A percentile compares a stretch with the other conserved stretches of the same genome.
phyloP scores from a whole-genome alignment of 108 stramenopile genomes.

The Schizochytrium sp. region DNA sequence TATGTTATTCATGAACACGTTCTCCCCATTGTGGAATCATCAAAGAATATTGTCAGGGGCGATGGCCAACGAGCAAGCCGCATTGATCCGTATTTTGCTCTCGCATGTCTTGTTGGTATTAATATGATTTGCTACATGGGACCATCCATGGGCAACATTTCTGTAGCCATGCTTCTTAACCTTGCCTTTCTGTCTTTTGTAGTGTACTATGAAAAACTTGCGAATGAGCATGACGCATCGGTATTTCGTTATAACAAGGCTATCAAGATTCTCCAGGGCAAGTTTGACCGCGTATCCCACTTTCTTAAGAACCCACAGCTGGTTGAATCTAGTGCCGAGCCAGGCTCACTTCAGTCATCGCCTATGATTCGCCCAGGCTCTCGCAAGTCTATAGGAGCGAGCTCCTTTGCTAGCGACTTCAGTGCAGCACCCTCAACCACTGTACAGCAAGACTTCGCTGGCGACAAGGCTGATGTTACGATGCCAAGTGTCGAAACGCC shows the following conservation, averaged over 20 bases:
- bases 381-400: neutral
- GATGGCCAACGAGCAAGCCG: slow-evolving; percentile 23
- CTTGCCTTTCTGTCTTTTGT: slow-evolving; percentile 25
- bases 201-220: slow-evolving; percentile 56
- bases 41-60: neutral
- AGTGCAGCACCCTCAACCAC: neutral
- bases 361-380: neutral
- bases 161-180: slow-evolving; percentile 8
- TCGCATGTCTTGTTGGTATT: slow-evolving; percentile 13
- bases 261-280: slow-evolving; percentile 35
- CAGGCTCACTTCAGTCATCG: neutral
- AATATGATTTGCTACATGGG: slow-evolving; percentile 48
- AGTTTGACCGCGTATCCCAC: slow-evolving; percentile 29
- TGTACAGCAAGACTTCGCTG: neutral
- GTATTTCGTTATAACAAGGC: slow-evolving; percentile 55
- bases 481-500: neutral
- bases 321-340: neutral
- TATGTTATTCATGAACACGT: slow-evolving; percentile 14
- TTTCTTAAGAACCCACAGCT: slow-evolving; percentile 1
- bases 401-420: neutral
- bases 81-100: slow-evolving; percentile 19
- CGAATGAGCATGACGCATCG: slow-evolving; percentile 44
- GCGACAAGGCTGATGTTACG: neutral
- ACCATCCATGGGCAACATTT: slow-evolving; percentile 12
- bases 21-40: slow-evolving; percentile 17